Conservation (phyloP, 2,329 filamentous ascomycete species). For the Aureobasidium sp. region DNA sequence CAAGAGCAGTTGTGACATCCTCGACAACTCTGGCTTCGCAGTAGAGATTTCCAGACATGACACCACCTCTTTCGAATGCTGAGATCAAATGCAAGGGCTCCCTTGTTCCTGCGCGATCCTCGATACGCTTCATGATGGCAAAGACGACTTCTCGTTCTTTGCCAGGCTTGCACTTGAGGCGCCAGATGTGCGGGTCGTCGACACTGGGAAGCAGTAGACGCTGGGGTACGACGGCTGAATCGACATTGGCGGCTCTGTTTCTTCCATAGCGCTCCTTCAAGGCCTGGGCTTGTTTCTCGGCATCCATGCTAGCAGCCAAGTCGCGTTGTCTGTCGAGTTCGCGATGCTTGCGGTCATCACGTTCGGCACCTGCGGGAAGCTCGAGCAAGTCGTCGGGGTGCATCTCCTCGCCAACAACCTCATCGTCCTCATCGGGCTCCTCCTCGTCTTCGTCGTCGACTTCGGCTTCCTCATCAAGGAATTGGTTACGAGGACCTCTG, state of each 20-base stretch:
- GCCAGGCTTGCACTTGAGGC: slow-evolving; percentile 83
- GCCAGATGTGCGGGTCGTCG: slow-evolving; percentile 94
- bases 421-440: slow-evolving; percentile 80
- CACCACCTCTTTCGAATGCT: slow-evolving; percentile 79
- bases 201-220: slow-evolving; percentile 83
- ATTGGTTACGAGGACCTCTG: slow-evolving; percentile 67
- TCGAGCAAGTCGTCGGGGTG: slow-evolving; percentile 86
- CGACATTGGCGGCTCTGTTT: slow-evolving; percentile 53
- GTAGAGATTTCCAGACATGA: slow-evolving; percentile 93
- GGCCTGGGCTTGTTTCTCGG: slow-evolving; percentile 83
- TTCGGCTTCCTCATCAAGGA: slow-evolving; percentile 97
- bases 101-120: slow-evolving; percentile 69
- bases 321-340: slow-evolving; percentile 91
- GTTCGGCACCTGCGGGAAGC: slow-evolving; percentile 61
- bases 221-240: slow-evolving; percentile 73
- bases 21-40: slow-evolving; percentile 83
- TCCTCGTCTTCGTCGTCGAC: slow-evolving; percentile 91
- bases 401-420: slow-evolving; percentile 74
- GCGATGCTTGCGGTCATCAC: slow-evolving; percentile 85
- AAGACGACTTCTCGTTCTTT: slow-evolving; percentile 91
- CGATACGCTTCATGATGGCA: slow-evolving; percentile 77
- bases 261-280: slow-evolving; percentile 84
- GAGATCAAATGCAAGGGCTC: slow-evolving; percentile 78
- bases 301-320: slow-evolving; percentile 77
- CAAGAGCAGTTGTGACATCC: slow-evolving; percentile 74